phyloP scores from a whole-genome alignment of 73 alveolate species.

The Paramecium tetraurelia region DNA sequence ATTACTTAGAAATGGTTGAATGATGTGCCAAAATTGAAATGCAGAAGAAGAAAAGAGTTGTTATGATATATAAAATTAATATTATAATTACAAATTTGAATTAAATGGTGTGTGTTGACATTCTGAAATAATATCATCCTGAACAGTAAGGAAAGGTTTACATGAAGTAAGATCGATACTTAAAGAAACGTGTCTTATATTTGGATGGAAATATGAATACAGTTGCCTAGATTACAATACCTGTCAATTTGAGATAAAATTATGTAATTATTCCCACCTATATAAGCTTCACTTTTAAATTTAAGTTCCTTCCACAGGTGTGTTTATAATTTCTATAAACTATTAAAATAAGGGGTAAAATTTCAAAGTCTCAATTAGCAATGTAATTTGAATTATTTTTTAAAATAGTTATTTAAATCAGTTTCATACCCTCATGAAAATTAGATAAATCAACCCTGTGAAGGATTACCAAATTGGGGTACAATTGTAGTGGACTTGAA shows the following conservation, averaged over 20 bases:
- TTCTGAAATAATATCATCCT: neutral
- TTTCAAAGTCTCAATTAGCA: neutral
- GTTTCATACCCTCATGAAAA: neutral
- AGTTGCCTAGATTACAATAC: neutral
- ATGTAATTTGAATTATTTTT: neutral
- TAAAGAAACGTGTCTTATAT: neutral
- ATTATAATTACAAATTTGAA: neutral
- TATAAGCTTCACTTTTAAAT: slow-evolving; percentile 6
- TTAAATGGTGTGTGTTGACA: neutral
- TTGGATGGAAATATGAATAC: slow-evolving; percentile 34
- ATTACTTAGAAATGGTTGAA: neutral
- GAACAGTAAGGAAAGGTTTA: slow-evolving; percentile 23
- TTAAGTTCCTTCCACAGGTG: neutral
- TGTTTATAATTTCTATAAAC: neutral
- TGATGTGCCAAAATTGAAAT: slow-evolving; percentile 37
- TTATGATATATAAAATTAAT: slow-evolving; percentile 4
- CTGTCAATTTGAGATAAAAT: neutral
- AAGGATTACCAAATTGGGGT: slow-evolving; percentile 20
- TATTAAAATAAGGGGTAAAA: neutral
- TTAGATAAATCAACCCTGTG: neutral
- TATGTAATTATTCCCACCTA: neutral
- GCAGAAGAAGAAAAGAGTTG: slow-evolving; percentile 28
- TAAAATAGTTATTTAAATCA: neutral
- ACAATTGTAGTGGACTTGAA: neutral
- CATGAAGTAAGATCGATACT: slow-evolving; percentile 1